A percentile compares a stretch with the other conserved stretches of the same genome.
Evolutionary conservation across 257 asterid genomes (phyloP).

Genomic region (Solanum lycopersicoides): DNA sequence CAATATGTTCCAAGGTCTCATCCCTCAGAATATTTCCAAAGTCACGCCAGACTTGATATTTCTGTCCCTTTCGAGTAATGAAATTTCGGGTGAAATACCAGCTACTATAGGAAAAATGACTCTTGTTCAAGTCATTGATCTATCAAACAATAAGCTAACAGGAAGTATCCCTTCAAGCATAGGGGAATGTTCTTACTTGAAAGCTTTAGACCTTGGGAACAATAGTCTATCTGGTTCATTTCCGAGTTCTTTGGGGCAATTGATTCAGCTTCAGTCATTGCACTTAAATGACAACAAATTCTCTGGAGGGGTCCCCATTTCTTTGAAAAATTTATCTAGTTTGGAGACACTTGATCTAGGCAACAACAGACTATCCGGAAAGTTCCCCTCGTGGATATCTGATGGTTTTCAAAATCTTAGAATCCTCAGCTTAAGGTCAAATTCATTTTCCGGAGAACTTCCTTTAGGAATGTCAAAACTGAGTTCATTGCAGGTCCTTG

Average conservation of each 20-base stretch:
- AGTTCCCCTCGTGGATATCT: slow-evolving; percentile 28
- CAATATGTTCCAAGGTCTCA: slow-evolving; percentile 30
- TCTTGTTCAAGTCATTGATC: slow-evolving; percentile 24
- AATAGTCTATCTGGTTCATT: slow-evolving; percentile 30
- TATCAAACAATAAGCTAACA: slow-evolving; percentile 27
- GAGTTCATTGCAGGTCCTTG: slow-evolving; percentile 34
- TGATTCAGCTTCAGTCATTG: slow-evolving; percentile 27
- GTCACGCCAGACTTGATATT: slow-evolving; percentile 30
- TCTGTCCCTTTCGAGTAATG: slow-evolving; percentile 32
- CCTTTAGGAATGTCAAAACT: slow-evolving; percentile 17
- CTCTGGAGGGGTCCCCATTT: slow-evolving; percentile 26
- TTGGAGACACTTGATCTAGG: slow-evolving; percentile 45
- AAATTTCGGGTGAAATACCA: slow-evolving; percentile 33
- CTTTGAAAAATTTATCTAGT: slow-evolving; percentile 24
- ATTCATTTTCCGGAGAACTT: slow-evolving; percentile 22
- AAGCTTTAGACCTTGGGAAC: slow-evolving; percentile 29
- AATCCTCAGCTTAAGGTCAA: slow-evolving; percentile 32
- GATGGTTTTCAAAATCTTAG: slow-evolving; percentile 19
- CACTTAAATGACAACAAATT: slow-evolving; percentile 34
- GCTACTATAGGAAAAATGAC: slow-evolving; percentile 28
- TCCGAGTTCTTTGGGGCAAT: slow-evolving; percentile 30
- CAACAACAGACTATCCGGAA: slow-evolving; percentile 21
- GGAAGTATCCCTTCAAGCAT: slow-evolving; percentile 39
- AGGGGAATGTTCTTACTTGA: slow-evolving; percentile 21
- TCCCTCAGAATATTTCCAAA: slow-evolving; percentile 29